Base-by-base conservation (phyloP, 345 rosid genomes). In the Schrenkiella parvula region DNA sequence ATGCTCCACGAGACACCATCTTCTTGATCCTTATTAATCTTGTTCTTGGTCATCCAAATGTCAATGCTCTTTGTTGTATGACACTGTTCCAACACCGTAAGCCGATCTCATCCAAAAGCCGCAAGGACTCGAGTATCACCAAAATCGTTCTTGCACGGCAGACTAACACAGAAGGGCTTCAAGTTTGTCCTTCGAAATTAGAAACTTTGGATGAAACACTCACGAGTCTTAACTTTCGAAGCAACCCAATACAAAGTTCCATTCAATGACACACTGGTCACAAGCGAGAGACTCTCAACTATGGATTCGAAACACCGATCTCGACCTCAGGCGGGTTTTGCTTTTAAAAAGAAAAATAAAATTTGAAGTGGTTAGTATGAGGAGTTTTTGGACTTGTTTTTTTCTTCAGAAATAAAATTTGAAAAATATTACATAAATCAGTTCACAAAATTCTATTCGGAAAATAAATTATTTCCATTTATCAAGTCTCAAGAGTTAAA, bases 221-320 rank as follows among this genome's bases (percentile, higher is more conserved):
- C 41, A 57, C 2, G 10, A 38, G 11, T 38, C 13, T 37, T 18
- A 38, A 21, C 0, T 2, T 14, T 59, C 2, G 6, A 1, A 59
- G 64, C 64, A 59, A 59, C 38, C 64, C 64, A 59, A 38, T 59
- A 59, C 64, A 59, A 38, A 59, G 47, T 37, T 37, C 64, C 64
- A 59, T 22, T 38, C 46, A 59, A 59, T 22, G 64, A 59, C 7
- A 59, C 14, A 37, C 22, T 23, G 9, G 64, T 34, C 26, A 29
- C 32, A 29, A 29, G 32, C 35, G 28, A n/a, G n/a, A n/a, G n/a
- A n/a, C n/a, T n/a, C n/a, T n/a, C n/a, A n/a, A n/a, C n/a, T n/a
- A n/a, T n/a, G n/a, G n/a, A n/a, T n/a, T n/a, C n/a, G n/a, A n/a
- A n/a, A n/a, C n/a, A n/a, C n/a, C n/a, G n/a, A n/a, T n/a, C n/a